Conservation (phyloP, 2,329 filamentous ascomycete genomes). For the Fusarium verrucosum region DNA sequence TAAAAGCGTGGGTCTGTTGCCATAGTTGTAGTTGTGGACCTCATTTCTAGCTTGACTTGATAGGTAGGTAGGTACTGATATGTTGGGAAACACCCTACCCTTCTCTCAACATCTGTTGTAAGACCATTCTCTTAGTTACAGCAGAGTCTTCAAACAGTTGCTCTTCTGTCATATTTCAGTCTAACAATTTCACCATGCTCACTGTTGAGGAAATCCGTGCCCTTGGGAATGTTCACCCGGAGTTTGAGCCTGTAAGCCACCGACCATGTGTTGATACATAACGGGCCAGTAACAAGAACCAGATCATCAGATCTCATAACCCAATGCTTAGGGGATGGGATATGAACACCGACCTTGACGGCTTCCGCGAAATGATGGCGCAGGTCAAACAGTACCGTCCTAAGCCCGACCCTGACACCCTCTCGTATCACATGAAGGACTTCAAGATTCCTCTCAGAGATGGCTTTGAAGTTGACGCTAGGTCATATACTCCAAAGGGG, state of each 20-base stretch:
- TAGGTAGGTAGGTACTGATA: too few species aligned
- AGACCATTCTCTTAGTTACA: neutral
- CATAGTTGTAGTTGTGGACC: neutral
- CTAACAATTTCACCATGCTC: constrained; percentile 31
- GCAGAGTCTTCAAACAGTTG: neutral
- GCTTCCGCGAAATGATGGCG: constrained; percentile 34
- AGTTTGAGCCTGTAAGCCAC: constrained; percentile 27
- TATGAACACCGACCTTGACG: constrained; percentile 35
- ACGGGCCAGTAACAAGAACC: neutral
- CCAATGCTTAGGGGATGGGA: constrained; percentile 38
- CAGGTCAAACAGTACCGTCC: constrained; percentile 18
- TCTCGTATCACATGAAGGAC: constrained; percentile 36
- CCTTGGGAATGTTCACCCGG: constrained; percentile 32
- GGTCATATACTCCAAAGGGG: constrained; percentile 38
- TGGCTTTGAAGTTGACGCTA: constrained; percentile 27
- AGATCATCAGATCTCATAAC: constrained; percentile 26
- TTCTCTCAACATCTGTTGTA: constrained; percentile 1
- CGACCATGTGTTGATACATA: neutral
- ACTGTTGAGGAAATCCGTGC: constrained; percentile 40
- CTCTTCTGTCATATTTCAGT: too few species aligned
- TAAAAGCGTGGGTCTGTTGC: neutral
- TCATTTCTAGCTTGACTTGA: too few species aligned
- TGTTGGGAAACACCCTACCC: neutral
- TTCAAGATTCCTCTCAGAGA: constrained; percentile 39
- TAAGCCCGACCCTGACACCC: constrained; percentile 17